Evolutionary conservation across 208 protist species (phyloP).

Genomic region (Trypanosoma grayi): DNA sequence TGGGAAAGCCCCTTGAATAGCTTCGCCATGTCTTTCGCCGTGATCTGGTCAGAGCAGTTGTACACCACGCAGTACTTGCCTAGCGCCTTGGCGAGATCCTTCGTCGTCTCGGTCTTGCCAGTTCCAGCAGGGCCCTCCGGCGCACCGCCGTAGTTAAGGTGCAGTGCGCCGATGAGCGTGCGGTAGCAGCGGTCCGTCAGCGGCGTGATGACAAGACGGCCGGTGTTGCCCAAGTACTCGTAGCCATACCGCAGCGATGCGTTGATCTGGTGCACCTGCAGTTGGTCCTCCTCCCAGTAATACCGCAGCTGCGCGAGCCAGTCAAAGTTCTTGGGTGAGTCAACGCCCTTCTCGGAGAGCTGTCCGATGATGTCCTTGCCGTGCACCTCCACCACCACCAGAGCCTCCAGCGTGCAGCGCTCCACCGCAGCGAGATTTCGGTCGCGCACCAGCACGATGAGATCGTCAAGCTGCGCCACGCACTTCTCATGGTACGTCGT

Average conservation of each 20-base stretch:
- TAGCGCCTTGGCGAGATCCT: constrained; percentile 96
- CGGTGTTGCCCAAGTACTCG: constrained; percentile 97
- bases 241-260: constrained; percentile 93
- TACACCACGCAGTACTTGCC: constrained; percentile 98
- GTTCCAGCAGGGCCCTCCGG: constrained; percentile 97
- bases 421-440: constrained; percentile 77
- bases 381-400: constrained; percentile 96
- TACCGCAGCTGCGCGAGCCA: constrained; percentile 97
- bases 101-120: constrained; percentile 98
- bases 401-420: constrained; percentile 91
- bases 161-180: constrained; percentile 96
- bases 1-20: constrained; percentile 95
- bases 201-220: constrained; percentile 95
- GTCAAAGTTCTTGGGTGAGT: constrained; percentile 93
- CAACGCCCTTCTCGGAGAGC: constrained; percentile 89
- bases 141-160: constrained; percentile 95
- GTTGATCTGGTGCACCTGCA: constrained; percentile 92
- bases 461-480: constrained; percentile 82
- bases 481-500: constrained; percentile 90
- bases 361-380: constrained; percentile 92
- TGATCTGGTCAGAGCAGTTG: constrained; percentile 98
- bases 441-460: constrained; percentile 92
- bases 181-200: constrained; percentile 96
- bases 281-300: constrained; percentile 93
- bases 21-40: constrained; percentile 95